Evolutionary conservation across 495 filamentous ascomycete genomes (phyloP), one percentile per base, ranked within the genome.

Genomic region (Aspergillus heteromorphus): DNA sequence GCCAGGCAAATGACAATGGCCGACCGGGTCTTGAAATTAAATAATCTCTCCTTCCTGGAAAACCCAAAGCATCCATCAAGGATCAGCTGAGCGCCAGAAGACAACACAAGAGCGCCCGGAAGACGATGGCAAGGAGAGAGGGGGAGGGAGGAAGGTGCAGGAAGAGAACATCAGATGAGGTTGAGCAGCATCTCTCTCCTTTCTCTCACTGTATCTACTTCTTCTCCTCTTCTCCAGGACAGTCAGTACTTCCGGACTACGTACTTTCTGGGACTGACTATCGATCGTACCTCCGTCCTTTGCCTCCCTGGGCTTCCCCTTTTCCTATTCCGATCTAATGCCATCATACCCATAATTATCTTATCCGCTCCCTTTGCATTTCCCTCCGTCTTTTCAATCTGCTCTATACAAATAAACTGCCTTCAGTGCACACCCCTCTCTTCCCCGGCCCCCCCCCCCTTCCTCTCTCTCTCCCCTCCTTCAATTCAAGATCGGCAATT

Each of bases 171-270:
- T 27, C 7, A 7, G 3, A 27, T 3, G 23, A 27, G 23, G 3
- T 7, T 30, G 38, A 53, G 51, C 19, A 41, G 43, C 48, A 49
- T 56, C 58, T 38, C 54, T 53, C 57, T 48, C 45, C 38, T 53
- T 58, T 34, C 25, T 40, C 23, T 27, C 40, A 25, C 34, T 38
- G 27, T 31, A 17, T 55, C 38, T 20, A 40, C 41, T 25, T 11
- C 36, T 51, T 42, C 40, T 54, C 31, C 4, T n/a, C 48, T 31
- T 54, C 47, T 40, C n/a, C n/a, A n/a, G n/a, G n/a, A n/a, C n/a
- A n/a, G n/a, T n/a, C n/a, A n/a, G n/a, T n/a, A n/a, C n/a, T n/a
- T n/a, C 18, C 4, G 23, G 4, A 27, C 7, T 27, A 13, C 27
- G 38, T 42, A 47, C 16, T 54, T 54, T 29, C 54, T 59, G 58